phyloP scores from a whole-genome alignment of 169 alveolate genomes.

The Cryptosporidium baileyi region DNA sequence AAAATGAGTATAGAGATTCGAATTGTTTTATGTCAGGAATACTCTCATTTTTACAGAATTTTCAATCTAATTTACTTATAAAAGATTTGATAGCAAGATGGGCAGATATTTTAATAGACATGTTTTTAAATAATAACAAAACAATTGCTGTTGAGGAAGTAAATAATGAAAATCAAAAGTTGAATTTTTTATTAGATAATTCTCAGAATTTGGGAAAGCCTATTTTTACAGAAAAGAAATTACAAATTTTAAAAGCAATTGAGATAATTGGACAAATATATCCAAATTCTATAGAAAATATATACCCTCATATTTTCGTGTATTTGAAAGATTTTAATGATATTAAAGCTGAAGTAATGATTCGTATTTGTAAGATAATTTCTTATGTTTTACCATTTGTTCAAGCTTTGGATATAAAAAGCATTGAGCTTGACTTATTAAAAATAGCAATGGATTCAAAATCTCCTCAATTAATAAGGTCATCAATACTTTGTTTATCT shows the following conservation, averaged over 20 bases:
- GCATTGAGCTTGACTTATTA: constrained; percentile 25
- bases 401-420: not conserved
- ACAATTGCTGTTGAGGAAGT: not conserved
- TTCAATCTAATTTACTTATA: not conserved
- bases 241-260: constrained; percentile 29
- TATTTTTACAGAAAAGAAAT: constrained; percentile 22
- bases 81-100: constrained; percentile 39
- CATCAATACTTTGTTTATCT: constrained; percentile 45
- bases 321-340: constrained; percentile 26
- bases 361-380: constrained; percentile 32
- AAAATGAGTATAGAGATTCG: not conserved
- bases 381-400: constrained; percentile 35
- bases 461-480: constrained; percentile 64
- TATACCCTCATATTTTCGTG: constrained; percentile 37
- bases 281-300: constrained; percentile 37
- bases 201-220: no score
- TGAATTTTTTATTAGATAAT: not conserved
- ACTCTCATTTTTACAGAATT: not conserved
- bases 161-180: not conserved
- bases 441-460: constrained; percentile 32
- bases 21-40: constrained; percentile 3
- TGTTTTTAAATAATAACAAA: constrained; percentile 30
- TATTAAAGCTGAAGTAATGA: constrained; percentile 23
- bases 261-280: constrained; percentile 43
- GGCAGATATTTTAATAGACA: constrained; percentile 30